phyloP scores from a whole-genome alignment of 2,329 filamentous ascomycete genomes.

The Xylaria sp. region DNA sequence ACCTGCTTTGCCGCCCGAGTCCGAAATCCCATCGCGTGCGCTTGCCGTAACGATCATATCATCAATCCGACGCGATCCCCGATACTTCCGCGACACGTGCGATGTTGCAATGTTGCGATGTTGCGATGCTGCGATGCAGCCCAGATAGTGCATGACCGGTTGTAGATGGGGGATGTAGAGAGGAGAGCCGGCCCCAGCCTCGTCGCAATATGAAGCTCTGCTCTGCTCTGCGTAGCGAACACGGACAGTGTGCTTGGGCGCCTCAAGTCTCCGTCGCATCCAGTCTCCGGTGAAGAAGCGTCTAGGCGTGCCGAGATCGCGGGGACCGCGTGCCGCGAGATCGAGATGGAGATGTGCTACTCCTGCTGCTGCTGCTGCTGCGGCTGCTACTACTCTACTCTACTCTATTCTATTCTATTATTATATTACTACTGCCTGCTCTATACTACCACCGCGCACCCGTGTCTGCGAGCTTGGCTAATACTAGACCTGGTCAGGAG shows the following conservation, averaged over 20 bases:
- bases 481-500: conserved; percentile 40
- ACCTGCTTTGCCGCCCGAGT: conserved; percentile 27
- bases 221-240: not conserved
- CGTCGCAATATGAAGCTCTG: conserved; percentile 9
- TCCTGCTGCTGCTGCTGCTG: no score
- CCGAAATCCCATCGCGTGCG: conserved; percentile 24
- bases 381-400: no score
- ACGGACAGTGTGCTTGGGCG: not conserved
- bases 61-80: conserved; percentile 13
- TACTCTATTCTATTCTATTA: not conserved
- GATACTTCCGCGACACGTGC: conserved; percentile 14
- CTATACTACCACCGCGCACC: conserved; percentile 11
- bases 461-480: conserved; percentile 30
- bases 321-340: no score
- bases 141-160: conserved; percentile 1
- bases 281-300: not conserved
- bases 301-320: not conserved
- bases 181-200: conserved; percentile 14
- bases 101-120: not conserved
- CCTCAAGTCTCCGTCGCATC: not conserved
- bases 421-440: not conserved
- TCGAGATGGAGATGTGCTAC: no score
- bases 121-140: no score
- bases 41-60: conserved; percentile 12
- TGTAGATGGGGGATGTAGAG: conserved; percentile 5